Conservation (phyloP, 495 filamentous ascomycete genomes). For the Talaromyces adpressus region DNA sequence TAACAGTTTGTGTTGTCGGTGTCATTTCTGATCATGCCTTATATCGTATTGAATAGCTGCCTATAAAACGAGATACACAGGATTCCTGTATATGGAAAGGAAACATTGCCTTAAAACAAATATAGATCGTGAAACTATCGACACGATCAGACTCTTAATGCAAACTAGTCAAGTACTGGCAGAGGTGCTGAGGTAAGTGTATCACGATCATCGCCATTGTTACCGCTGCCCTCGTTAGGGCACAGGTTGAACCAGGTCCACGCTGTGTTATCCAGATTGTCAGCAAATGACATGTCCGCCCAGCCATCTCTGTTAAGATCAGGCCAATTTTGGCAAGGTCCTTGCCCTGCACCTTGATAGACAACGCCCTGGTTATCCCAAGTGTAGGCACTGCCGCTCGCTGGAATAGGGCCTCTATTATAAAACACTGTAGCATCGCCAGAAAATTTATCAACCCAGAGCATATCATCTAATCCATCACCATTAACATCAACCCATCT, state of each 20-base stretch:
- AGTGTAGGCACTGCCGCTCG: neutral
- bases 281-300: slow-evolving; percentile 1
- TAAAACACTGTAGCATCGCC: slow-evolving; percentile 6
- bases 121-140: neutral
- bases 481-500: slow-evolving; percentile 21
- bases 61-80: too few species aligned
- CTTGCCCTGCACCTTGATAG: neutral
- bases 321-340: neutral
- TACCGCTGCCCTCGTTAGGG: neutral
- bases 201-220: slow-evolving; percentile 1
- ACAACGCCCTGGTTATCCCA: slow-evolving; percentile 4
- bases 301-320: slow-evolving; percentile 9
- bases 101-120: too few species aligned
- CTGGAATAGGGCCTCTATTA: slow-evolving; percentile 1
- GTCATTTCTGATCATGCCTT: too few species aligned
- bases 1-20: too few species aligned
- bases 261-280: neutral
- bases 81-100: too few species aligned
- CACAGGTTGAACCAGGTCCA: slow-evolving; percentile 1
- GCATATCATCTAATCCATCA: slow-evolving; percentile 15
- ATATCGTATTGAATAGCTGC: too few species aligned
- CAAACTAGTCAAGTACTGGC: neutral
- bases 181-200: neutral
- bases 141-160: neutral
- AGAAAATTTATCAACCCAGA: slow-evolving; percentile 20